These are phyloP conservation scores for Spiromastix sp. DNA, from an alignment of 2,329 filamentous ascomycete genomes.

Conservation along the genomic window DNA sequence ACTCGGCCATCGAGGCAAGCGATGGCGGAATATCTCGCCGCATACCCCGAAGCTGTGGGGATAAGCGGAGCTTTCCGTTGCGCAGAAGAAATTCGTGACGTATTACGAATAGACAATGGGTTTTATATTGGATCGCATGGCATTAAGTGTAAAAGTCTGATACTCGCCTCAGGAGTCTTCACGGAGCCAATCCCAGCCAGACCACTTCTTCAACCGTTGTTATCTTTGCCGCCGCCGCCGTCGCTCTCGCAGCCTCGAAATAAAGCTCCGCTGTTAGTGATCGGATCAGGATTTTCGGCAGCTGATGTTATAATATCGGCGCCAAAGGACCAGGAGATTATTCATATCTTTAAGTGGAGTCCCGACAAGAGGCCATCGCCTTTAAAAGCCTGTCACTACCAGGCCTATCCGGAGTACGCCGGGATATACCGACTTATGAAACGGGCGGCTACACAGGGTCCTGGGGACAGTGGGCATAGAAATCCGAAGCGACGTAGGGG, in stretches of 20 bases:
- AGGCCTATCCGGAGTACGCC: conserved; percentile 54
- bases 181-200: conserved; percentile 43
- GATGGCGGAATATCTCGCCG: conserved; percentile 45
- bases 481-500: conserved; percentile 17
- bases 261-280: conserved; percentile 39
- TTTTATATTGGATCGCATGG: conserved; percentile 43
- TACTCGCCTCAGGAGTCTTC: conserved; percentile 51
- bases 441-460: conserved; percentile 28
- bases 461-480: conserved; percentile 8
- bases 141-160: conserved; percentile 45
- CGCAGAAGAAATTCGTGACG: conserved; percentile 29
- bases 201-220: conserved; percentile 38
- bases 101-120: conserved; percentile 36
- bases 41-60: conserved; percentile 44
- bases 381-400: conserved; percentile 47
- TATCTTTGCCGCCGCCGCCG: conserved; percentile 19
- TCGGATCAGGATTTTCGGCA: conserved; percentile 53
- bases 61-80: conserved; percentile 40
- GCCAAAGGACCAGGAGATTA: conserved; percentile 38
- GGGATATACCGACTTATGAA: conserved; percentile 52
- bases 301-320: conserved; percentile 51
- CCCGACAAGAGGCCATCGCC: conserved; percentile 46
- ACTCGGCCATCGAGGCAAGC: conserved; percentile 45
- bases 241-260: conserved; percentile 7
- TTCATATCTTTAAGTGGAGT: conserved; percentile 54